Conservation (phyloP, 169 alveolate species). For the Plasmodium sp. region DNA sequence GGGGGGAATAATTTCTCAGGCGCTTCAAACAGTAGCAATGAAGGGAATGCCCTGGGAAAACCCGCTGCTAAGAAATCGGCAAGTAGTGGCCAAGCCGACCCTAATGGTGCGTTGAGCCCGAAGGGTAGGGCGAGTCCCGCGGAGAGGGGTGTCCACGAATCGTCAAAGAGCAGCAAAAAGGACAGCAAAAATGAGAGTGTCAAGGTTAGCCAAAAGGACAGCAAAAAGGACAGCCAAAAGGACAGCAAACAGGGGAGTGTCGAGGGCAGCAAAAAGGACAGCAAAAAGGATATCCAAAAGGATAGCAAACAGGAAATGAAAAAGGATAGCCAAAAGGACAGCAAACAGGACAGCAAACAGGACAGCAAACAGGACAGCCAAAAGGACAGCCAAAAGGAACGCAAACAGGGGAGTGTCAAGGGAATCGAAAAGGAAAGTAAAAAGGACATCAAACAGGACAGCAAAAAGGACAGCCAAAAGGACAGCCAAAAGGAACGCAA, state of each 20-base stretch:
- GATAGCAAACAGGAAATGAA: not conserved
- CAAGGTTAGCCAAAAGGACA: not conserved
- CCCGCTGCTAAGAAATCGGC: not conserved
- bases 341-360: not conserved
- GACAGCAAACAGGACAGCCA: not conserved
- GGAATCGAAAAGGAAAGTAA: not conserved
- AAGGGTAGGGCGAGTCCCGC: not conserved
- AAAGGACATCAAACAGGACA: not conserved
- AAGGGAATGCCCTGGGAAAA: not conserved
- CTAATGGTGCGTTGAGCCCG: not conserved
- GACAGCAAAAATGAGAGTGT: not conserved
- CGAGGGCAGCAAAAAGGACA: not conserved
- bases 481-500: not conserved
- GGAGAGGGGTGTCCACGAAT: not conserved
- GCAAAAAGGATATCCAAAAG: not conserved
- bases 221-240: not conserved
- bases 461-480: not conserved
- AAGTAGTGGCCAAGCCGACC: not conserved
- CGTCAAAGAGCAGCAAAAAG: not conserved
- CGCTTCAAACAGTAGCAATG: not conserved
- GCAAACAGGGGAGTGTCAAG: too few species aligned
- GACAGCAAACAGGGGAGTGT: not conserved
- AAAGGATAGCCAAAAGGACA: not conserved
- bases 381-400: not conserved
- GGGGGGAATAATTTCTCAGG: not conserved